Evolutionary conservation across 2,329 filamentous ascomycete genomes (phyloP), one percentile per base, ranked within the genome.

Genomic region (Aspergillus awamori): DNA sequence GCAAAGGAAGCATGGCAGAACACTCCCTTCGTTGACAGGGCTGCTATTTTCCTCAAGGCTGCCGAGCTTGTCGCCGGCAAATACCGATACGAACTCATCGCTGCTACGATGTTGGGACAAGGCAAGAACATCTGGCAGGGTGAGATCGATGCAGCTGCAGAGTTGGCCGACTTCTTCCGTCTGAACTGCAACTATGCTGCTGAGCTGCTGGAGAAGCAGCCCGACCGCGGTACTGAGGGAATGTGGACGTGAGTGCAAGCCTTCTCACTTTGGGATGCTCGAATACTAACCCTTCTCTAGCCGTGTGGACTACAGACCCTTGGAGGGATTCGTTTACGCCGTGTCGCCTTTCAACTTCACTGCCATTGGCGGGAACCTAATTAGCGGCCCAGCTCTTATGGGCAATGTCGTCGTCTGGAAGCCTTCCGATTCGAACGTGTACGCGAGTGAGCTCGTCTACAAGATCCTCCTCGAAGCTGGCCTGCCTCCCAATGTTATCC

Each of bases 371-470:
- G 93, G 89, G 55, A 97, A 97, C 79, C 83, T 97, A 43, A 86
- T 90, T 13, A 89, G 87, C 28, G 89, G 90, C 0, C 93, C 94
- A 5, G 93, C 93, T 0, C 81, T 97, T 51, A 88, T 97, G 83
- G 94, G 93, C 61, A 98, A 98, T 76, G 94, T 97, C 0, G 92
- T 97, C 4, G 81, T 98, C 39, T 98, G 93, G 93, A 98, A 98
- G 83, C 93, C 93, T 15, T 95, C 91, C 11, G 92, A 94, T 68
- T 89, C 83, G 24, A 91, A 93, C 45, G 89, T 97, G 63, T 89
- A 90, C 17, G 92, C 91, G 60, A 96, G 93, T 81, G 93, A 89
- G 85, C 81, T 98, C 54, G 82, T 97, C 47, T 94, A 97, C 81
- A 85, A 93, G 74, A 95, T 97, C 74, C 84, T 98, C n/a, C 81